phyloP scores from a whole-genome alignment of 2,329 filamentous ascomycete species.

The Phialophora expanda region DNA sequence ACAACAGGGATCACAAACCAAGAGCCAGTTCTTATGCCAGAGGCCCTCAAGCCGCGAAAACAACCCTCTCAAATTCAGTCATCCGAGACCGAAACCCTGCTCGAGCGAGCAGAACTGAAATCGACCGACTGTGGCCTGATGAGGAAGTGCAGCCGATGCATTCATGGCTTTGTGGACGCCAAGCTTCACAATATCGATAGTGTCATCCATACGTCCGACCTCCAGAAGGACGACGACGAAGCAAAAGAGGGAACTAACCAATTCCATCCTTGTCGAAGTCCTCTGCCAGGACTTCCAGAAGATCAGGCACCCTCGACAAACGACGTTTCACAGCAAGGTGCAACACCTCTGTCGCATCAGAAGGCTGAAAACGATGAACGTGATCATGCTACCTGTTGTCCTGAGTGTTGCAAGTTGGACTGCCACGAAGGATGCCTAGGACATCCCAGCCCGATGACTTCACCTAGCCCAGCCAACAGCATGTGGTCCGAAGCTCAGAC shows the following conservation, averaged over 20 bases:
- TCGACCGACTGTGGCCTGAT: conserved; percentile 27
- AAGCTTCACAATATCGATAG: conserved; percentile 31
- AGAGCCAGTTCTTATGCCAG: conserved; percentile 20
- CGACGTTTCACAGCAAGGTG: not conserved
- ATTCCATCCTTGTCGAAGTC: conserved; percentile 25
- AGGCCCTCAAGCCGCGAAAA: conserved; percentile 21
- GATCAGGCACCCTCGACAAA: conserved; percentile 1
- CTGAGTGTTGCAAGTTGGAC: conserved; percentile 37
- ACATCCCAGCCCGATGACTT: conserved; percentile 34
- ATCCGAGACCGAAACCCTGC: conserved; percentile 1
- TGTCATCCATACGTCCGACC: conserved; percentile 32
- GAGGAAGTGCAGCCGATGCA: conserved; percentile 38
- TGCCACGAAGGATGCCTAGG: conserved; percentile 40
- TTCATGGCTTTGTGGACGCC: conserved; percentile 34
- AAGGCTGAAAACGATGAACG: conserved; percentile 19
- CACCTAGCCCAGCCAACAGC: conserved; percentile 23
- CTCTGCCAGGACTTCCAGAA: conserved; percentile 27
- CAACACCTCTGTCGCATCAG: not conserved
- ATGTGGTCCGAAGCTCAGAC: conserved; percentile 26
- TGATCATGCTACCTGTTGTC: conserved; percentile 37
- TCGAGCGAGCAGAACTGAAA: conserved; percentile 12
- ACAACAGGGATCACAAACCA: not conserved
- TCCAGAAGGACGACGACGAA: conserved; percentile 22
- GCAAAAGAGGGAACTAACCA: conserved; percentile 18
- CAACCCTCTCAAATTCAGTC: not conserved